phyloP scores from a whole-genome alignment of 768 basidiomycete genomes.

The Cystobasidium tubakii region DNA sequence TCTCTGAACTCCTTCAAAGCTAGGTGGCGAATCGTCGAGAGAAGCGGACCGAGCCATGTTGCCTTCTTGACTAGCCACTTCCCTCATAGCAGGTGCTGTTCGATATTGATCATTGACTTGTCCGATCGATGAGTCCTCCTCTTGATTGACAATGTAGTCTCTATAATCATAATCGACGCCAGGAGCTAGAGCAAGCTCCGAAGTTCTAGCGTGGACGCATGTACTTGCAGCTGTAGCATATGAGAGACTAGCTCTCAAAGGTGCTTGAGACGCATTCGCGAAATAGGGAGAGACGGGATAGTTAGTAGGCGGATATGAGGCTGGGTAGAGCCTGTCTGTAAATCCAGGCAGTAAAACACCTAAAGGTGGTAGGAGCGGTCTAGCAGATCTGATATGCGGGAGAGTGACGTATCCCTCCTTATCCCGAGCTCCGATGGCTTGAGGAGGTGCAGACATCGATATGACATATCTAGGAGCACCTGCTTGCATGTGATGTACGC shows the following conservation, averaged over 20 bases:
- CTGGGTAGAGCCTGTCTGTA: not conserved
- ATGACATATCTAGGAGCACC: not conserved
- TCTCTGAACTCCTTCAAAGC: not conserved
- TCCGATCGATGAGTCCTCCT: not conserved
- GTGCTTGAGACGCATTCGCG: not conserved
- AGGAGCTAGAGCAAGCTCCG: not conserved
- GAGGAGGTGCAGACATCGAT: slow-evolving; percentile 9
- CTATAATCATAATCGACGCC: not conserved
- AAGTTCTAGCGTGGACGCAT: not conserved
- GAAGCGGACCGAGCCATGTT: not conserved
- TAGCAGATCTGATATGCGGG: not conserved
- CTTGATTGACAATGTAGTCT: slow-evolving; percentile 11
- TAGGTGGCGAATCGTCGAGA: not conserved
- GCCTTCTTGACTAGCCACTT: not conserved
- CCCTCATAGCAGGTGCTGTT: not conserved
- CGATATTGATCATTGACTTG: not conserved
- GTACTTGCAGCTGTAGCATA: not conserved
- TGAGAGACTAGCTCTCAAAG: not conserved
- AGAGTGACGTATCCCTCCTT: not conserved
- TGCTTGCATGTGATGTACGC: not conserved
- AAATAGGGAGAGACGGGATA: slow-evolving; percentile 11
- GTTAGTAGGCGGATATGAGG: not conserved
- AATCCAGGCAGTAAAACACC: not conserved
- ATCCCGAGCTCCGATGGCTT: not conserved
- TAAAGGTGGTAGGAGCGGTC: not conserved